A percentile compares a stretch with the other conserved stretches of the same genome.
phyloP scores from a whole-genome alignment of 139 green algal species.

The Dunaliella sp. region DNA sequence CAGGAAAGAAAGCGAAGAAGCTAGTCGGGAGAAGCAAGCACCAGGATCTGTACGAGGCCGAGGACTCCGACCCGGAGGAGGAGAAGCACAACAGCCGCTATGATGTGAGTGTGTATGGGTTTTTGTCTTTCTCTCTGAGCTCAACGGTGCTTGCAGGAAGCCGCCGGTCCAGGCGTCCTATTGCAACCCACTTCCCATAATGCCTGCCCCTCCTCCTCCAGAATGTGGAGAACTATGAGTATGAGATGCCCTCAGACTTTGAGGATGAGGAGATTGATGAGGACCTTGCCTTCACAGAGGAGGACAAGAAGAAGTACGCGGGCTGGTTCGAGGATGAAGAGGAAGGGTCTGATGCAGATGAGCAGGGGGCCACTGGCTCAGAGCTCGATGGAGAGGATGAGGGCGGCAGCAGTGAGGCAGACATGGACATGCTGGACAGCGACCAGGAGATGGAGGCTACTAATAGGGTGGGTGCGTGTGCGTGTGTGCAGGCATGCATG shows the following conservation, averaged over 20 bases:
- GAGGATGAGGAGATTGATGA: constrained; percentile 97
- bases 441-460: constrained; percentile 20
- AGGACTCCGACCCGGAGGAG: constrained; percentile 59
- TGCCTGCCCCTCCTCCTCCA: constrained; percentile 23
- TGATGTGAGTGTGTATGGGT: constrained; percentile 65
- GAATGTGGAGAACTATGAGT: constrained; percentile 86
- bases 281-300: constrained; percentile 83
- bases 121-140: too few species aligned
- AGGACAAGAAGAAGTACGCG: constrained; percentile 82
- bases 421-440: constrained; percentile 24
- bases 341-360: constrained; percentile 38
- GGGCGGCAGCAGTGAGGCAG: constrained; percentile 11
- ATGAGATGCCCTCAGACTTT: constrained; percentile 85
- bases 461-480: constrained; percentile 4
- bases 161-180: background rate
- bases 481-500: constrained; percentile 17
- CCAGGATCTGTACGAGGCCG: constrained; percentile 59
- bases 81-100: constrained; percentile 47
- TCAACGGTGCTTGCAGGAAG: background rate
- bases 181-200: background rate
- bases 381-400: constrained; percentile 49
- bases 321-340: constrained; percentile 61
- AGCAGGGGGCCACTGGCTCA: constrained; percentile 12
- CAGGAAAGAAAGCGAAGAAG: background rate
- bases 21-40: background rate